Percentiles rank a stretch among this genome's conserved stretches.
phyloP scores from a whole-genome alignment of 2,329 filamentous ascomycete species.

The Arthrobotrys entomopaga region DNA sequence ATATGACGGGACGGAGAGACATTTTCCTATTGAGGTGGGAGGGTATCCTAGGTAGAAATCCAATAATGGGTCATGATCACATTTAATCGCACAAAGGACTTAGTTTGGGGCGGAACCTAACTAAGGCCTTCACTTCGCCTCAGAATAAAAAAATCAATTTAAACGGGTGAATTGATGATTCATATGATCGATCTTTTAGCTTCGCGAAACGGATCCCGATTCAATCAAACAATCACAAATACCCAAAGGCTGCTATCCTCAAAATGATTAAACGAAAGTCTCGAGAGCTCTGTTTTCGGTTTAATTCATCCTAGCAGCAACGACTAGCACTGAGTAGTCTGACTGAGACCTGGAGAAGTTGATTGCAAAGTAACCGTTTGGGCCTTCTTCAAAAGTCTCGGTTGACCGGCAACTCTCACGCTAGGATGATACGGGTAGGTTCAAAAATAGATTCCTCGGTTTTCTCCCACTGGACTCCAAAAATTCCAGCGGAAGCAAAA shows the following conservation, averaged over 20 bases:
- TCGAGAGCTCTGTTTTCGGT: neutral
- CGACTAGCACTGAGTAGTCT: too few species aligned
- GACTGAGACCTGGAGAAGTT: neutral
- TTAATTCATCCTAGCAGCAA: neutral
- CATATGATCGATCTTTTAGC: neutral
- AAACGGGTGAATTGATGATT: neutral
- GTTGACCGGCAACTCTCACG: constrained; percentile 45
- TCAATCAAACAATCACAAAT: constrained; percentile 8
- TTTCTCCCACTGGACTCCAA: too few species aligned
- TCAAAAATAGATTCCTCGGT: constrained; percentile 47
- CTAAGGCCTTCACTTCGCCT: constrained; percentile 6
- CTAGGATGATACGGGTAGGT: constrained; percentile 51
- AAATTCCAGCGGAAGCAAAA: too few species aligned
- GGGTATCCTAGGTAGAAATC: constrained; percentile 9
- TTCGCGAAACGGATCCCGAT: constrained; percentile 12
- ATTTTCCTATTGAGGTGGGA: neutral
- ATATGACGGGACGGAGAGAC: neutral
- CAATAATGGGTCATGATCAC: too few species aligned
- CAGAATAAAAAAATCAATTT: neutral
- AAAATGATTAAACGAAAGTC: constrained; percentile 1
- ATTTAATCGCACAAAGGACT: too few species aligned
- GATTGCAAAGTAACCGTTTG: constrained; percentile 1
- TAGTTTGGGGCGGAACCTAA: neutral
- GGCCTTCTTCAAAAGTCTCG: constrained; percentile 17
- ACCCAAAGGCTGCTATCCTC: neutral